Percentiles rank a stretch among this genome's conserved stretches.
Evolutionary conservation across 2,329 filamentous ascomycete genomes (phyloP).

Genomic region (Pyricularia pennisetigena): DNA sequence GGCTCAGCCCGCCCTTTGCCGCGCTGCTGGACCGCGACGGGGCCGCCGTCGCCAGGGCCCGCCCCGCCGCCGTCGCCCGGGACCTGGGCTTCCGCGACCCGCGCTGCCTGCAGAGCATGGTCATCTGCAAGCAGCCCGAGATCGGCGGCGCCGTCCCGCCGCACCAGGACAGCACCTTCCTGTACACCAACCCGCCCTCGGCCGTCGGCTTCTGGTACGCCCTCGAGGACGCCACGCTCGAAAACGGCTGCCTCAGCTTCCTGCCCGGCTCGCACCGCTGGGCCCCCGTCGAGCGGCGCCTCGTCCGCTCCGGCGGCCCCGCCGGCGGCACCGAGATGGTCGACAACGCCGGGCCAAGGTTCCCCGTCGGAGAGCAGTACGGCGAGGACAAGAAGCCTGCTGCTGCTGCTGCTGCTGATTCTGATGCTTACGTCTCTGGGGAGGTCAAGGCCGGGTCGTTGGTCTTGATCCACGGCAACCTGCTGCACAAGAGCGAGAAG

Average conservation of each 20-base stretch:
- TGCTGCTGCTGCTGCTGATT: slow-evolving; percentile 8
- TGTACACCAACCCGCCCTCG: slow-evolving; percentile 81
- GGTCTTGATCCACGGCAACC: slow-evolving; percentile 90
- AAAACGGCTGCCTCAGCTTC: slow-evolving; percentile 86
- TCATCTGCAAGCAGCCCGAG: slow-evolving; percentile 97
- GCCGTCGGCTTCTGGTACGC: slow-evolving; percentile 98
- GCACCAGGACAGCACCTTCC: slow-evolving; percentile 86
- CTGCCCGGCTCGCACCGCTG: slow-evolving; percentile 68
- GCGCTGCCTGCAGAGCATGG: slow-evolving; percentile 80
- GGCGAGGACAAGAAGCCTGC: slow-evolving; percentile 22
- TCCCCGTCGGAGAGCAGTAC: slow-evolving; percentile 45
- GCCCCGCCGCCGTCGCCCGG: slow-evolving; percentile 53
- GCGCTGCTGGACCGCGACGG: slow-evolving; percentile 33
- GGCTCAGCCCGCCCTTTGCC: slow-evolving; percentile 57
- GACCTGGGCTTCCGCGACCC: slow-evolving; percentile 69
- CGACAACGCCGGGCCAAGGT: slow-evolving; percentile 56
- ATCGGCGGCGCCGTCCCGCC: slow-evolving; percentile 86
- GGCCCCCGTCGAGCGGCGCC: slow-evolving; percentile 59
- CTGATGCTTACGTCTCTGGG: slow-evolving; percentile 61
- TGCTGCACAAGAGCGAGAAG: slow-evolving; percentile 92
- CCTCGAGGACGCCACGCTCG: slow-evolving; percentile 76
- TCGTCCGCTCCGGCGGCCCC: slow-evolving; percentile 54
- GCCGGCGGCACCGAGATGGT: slow-evolving; percentile 57
- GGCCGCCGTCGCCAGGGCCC: slow-evolving; percentile 18
- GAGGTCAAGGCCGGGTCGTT: slow-evolving; percentile 87